A percentile compares a stretch with the other conserved stretches of the same genome.
These are phyloP conservation scores for Mikania micrantha DNA, from an alignment of 129 eudicot genomes.

Conservation along the genomic window DNA sequence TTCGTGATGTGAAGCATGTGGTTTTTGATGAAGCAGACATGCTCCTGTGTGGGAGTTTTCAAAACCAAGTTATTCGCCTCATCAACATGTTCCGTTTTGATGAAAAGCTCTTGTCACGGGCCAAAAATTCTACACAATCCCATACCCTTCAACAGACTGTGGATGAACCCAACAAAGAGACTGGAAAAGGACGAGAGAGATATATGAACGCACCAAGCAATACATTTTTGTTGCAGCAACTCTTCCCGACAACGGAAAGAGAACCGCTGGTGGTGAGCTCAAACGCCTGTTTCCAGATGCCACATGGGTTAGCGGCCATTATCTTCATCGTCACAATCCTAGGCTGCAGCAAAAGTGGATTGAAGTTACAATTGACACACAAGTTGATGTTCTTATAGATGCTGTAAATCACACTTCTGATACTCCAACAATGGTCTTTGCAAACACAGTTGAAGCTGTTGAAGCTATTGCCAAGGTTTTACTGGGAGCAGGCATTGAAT, in stretches of 20 bases:
- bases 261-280: conserved; percentile 86
- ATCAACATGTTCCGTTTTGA: conserved; percentile 93
- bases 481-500: conserved; percentile 55
- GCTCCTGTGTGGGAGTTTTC: conserved; percentile 93
- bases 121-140: conserved; percentile 30
- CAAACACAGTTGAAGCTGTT: conserved; percentile 94
- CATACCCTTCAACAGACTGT: no score
- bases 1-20: conserved; percentile 84
- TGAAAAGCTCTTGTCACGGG: conserved; percentile 76
- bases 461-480: conserved; percentile 74
- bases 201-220: conserved; percentile 78
- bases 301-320: conserved; percentile 85
- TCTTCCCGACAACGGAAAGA: conserved; percentile 90
- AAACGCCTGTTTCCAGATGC: conserved; percentile 90
- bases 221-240: conserved; percentile 95
- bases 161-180: no score
- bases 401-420: conserved; percentile 45
- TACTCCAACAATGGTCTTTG: conserved; percentile 81
- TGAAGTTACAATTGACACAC: conserved; percentile 76
- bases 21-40: conserved; percentile 98
- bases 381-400: conserved; percentile 73
- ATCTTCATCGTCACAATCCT: conserved; percentile 91
- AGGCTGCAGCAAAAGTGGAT: conserved; percentile 96
- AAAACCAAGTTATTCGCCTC: conserved; percentile 92
- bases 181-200: conserved; percentile 78